Evolutionary conservation across 768 basidiomycete species (phyloP), one percentile per base, ranked within the genome.

Genomic region (Candolleomyces eurysporus): DNA sequence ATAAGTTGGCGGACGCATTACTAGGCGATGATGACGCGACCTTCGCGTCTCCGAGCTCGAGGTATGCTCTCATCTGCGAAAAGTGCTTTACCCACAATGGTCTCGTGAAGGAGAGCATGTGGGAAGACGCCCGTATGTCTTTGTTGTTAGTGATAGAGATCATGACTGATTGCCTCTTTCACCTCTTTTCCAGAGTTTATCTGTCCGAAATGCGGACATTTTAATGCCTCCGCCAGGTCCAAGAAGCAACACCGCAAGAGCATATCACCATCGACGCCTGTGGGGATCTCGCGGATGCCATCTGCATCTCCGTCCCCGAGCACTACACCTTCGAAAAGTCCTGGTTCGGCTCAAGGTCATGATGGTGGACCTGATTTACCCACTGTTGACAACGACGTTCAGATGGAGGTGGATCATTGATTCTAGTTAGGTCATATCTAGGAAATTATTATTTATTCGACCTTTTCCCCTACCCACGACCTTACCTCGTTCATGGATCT

Each of bases 21-120:
- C 79, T 96, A 2, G 94, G 94, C 17, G 92, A 92, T 56, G 90
- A 91, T 52, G 89, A 90, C 59, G 67, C 72, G 36, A 63, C 63
- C 4, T 64, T 72, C 22, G 76, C 75, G 31, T 76, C 82, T 63
- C 83, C 67, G 67, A 79, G 71, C 71, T 84, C 69, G 39, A 81
- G 82, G 59, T 96, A 92, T 66, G 94, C 94, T 2, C 82, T 96
- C 53, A 95, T 96, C 51, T 96, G 94, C 73, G 86, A 88, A 65
- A 87, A 85, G 63, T 96, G 94, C 69, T 96, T 91, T 68, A 75
- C 85, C 21, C 94, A 96, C 70, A 96, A 96, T 63, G 94, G 94
- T 3, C 79, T 97, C 2, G 91, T 93, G 10, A 88, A 89, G 67
- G 92, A 93, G 70, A 85, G 79, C 49, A 80, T 88, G 71, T 95